These are phyloP conservation scores for Elongisporangium anandrum DNA, from an alignment of 352 stramenopile species.

Conservation along the genomic window DNA sequence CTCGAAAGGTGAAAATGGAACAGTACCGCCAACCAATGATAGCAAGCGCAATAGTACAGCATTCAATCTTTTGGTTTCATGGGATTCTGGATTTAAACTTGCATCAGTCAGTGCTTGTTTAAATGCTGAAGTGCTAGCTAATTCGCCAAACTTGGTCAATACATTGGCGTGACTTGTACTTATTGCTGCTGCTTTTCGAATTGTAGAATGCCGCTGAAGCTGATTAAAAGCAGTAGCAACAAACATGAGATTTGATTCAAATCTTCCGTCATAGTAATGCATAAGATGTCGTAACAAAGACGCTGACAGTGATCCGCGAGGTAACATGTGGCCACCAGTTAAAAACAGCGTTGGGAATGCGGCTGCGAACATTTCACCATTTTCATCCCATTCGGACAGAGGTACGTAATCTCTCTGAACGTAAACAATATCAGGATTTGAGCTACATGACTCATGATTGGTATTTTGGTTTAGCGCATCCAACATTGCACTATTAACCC, in stretches of 20 bases:
- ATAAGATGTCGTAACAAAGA: slow-evolving; percentile 6
- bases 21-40: slow-evolving; percentile 10
- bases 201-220: slow-evolving; percentile 7
- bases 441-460: too few relatives aligned
- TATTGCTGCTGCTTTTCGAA: slow-evolving; percentile 5
- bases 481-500: too few relatives aligned
- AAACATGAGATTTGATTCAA: slow-evolving; percentile 4
- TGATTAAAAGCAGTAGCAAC: slow-evolving; percentile 12
- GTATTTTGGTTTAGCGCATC: too few relatives aligned
- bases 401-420: too few relatives aligned
- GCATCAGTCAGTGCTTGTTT: neutral
- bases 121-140: slow-evolving; percentile 1
- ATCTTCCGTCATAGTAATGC: slow-evolving; percentile 11
- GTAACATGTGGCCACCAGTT: neutral
- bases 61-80: slow-evolving; percentile 10
- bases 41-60: slow-evolving; percentile 10
- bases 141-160: slow-evolving; percentile 5
- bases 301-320: neutral
- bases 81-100: slow-evolving; percentile 2
- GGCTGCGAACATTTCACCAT: slow-evolving; percentile 6
- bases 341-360: slow-evolving; percentile 11
- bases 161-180: neutral
- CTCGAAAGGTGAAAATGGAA: slow-evolving; percentile 25
- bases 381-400: slow-evolving; percentile 11
- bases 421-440: too few relatives aligned